phyloP scores from a whole-genome alignment of 1,284 basidiomycete genomes.

The Rhizoctonia solani region DNA sequence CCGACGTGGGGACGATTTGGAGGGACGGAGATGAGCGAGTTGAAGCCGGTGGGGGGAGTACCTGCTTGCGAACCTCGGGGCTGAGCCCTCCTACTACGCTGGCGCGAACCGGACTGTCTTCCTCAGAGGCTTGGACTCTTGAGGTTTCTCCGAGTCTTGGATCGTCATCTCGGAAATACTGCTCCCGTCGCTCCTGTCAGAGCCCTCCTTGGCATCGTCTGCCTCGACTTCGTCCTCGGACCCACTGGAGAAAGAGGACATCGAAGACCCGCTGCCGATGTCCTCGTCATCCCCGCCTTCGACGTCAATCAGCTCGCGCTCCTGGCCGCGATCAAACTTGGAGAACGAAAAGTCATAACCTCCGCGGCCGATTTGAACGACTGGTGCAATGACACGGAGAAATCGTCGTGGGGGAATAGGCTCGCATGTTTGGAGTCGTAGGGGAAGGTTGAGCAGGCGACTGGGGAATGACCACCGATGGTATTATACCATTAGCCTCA shows the following conservation, averaged over 20 bases:
- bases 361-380: slow-evolving; percentile 22
- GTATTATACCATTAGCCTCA: neutral
- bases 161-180: neutral
- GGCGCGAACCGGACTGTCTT: slow-evolving; percentile 27
- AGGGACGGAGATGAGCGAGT: neutral
- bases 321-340: slow-evolving; percentile 21
- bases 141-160: neutral
- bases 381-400: slow-evolving; percentile 14
- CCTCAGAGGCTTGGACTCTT: slow-evolving; percentile 22
- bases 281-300: slow-evolving; percentile 20
- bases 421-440: neutral
- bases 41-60: neutral
- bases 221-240: neutral
- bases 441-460: slow-evolving; percentile 23
- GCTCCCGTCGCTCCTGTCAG: neutral
- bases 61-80: slow-evolving; percentile 14
- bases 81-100: slow-evolving; percentile 17
- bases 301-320: neutral
- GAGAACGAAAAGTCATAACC: slow-evolving; percentile 15
- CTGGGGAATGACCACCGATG: slow-evolving; percentile 13
- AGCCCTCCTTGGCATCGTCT: neutral
- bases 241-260: slow-evolving; percentile 2
- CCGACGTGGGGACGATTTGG: slow-evolving; percentile 4
- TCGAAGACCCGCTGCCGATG: slow-evolving; percentile 20
- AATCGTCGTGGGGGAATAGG: slow-evolving; percentile 8